phyloP scores from a whole-genome alignment of 169 alveolate species.

The Eimeria maxima region DNA sequence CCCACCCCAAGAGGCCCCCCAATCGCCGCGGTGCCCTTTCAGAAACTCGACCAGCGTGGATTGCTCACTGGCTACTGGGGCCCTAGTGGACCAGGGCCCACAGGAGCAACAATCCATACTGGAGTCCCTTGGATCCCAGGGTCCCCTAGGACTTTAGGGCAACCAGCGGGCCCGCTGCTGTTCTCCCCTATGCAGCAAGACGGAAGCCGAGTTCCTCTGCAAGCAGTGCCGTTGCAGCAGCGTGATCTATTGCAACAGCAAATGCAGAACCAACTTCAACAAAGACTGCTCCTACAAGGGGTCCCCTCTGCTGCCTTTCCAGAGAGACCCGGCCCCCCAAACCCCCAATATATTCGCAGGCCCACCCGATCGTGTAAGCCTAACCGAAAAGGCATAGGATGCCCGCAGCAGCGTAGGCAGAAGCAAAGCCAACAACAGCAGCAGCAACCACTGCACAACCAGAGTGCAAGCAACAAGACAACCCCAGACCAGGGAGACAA shows the following conservation, averaged over 20 bases:
- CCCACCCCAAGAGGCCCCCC: slow-evolving; percentile 50
- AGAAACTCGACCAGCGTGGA: not conserved
- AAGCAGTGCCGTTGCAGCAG: not conserved
- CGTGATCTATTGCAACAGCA: not conserved
- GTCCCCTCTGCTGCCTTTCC: not conserved
- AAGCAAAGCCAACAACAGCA: not conserved
- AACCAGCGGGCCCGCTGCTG: not conserved
- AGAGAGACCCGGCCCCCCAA: not conserved
- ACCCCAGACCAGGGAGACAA: not conserved
- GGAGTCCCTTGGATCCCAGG: slow-evolving; percentile 24
- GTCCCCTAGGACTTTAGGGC: not conserved
- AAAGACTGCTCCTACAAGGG: not conserved
- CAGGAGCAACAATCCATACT: not conserved
- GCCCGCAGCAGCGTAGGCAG: not conserved
- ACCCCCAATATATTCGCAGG: not conserved
- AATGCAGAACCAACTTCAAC: not conserved
- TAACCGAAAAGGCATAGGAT: not conserved
- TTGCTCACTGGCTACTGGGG: not conserved
- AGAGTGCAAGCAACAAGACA: not conserved
- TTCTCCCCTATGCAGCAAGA: not conserved
- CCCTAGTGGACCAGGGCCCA: not conserved
- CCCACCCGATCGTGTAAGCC: not conserved
- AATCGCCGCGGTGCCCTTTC: not conserved
- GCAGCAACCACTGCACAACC: not conserved
- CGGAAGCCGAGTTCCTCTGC: not conserved